Base-by-base conservation (phyloP, 176 grass and related monocot species). In the Carex kokanica region DNA sequence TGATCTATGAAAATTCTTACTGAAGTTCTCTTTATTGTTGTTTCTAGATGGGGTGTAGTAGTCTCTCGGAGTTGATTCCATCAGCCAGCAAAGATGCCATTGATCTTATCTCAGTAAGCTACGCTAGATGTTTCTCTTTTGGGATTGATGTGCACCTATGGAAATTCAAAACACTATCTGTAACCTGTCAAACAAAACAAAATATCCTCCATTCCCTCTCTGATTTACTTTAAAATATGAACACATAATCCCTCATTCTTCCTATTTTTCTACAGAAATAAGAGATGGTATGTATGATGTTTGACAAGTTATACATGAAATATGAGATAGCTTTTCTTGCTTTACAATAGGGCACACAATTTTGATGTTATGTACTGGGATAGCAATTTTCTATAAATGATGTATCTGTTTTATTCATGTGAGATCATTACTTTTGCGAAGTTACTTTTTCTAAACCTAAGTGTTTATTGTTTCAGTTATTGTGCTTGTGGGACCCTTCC, bases 401-500 rank as follows among this genome's bases (percentile, higher is more conserved):
- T 21, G 12, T 43, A 4, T 66, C 29, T 49, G 27, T 34, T 66
- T 66, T 66, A 34, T 36, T 34, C n/a, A 51, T 20, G 13, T 24
- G 41, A 74, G n/a, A 52, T 49, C 10, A 52, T 51, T 77, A 14
- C 73, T 56, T 78, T 56, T 55, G 23, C 2, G 0, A 52, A 74
- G 45, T 55, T 75, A 54, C 13, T 25, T 77, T 14, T 77, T 55
- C 12, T 27, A 32, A 45, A 70, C 8, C 74, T 70, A 34, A 29
- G 14, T 38, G 41, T 9, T 53, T 60, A 25, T 80, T 85, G 41
- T 78, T 87, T 41, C 55, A 99, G 97, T 90, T 83, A 63, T 83
- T 99, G 36, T 99, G 97, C 81, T 88, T 91, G 17, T 99, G 97
- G 97, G 91, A 99, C 84, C 93, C 97, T 86, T 79, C 84, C 82